Conservation (phyloP, 352 stramenopile genomes). For the Phytophthora boehmeriae region DNA sequence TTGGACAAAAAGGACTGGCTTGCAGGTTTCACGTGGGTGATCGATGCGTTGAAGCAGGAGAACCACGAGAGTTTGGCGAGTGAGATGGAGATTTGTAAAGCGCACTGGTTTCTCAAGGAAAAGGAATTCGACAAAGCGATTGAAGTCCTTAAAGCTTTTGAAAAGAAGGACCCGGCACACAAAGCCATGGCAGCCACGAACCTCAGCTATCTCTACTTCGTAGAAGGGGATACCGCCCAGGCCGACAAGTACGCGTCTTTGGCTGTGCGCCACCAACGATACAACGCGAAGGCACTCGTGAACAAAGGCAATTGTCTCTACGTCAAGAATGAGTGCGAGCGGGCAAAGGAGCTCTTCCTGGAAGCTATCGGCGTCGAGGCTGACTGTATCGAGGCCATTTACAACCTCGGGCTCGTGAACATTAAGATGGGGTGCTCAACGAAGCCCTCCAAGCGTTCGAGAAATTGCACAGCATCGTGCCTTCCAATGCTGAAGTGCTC, state of each 20-base stretch:
- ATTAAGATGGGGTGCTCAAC: slow-evolving; percentile 88
- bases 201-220: slow-evolving; percentile 96
- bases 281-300: slow-evolving; percentile 97
- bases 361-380: slow-evolving; percentile 95
- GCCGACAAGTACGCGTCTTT: slow-evolving; percentile 93
- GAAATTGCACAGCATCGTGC: slow-evolving; percentile 96
- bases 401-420: slow-evolving; percentile 94
- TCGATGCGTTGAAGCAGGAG: slow-evolving; percentile 91
- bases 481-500: slow-evolving; percentile 91
- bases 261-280: slow-evolving; percentile 93
- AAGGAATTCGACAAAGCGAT: slow-evolving; percentile 95
- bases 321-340: slow-evolving; percentile 91
- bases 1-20: slow-evolving; percentile 94
- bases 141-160: slow-evolving; percentile 94
- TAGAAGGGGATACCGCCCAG: slow-evolving; percentile 91
- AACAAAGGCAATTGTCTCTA: slow-evolving; percentile 98
- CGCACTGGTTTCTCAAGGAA: slow-evolving; percentile 90
- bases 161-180: slow-evolving; percentile 95
- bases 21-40: slow-evolving; percentile 94
- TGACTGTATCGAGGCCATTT: slow-evolving; percentile 96
- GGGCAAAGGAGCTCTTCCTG: slow-evolving; percentile 96
- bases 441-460: slow-evolving; percentile 96
- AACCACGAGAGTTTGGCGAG: slow-evolving; percentile 91
- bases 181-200: slow-evolving; percentile 96
- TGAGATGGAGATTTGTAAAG: slow-evolving; percentile 91